Conservation (phyloP, 441 rosid genomes). For the Melianthus villosus region DNA sequence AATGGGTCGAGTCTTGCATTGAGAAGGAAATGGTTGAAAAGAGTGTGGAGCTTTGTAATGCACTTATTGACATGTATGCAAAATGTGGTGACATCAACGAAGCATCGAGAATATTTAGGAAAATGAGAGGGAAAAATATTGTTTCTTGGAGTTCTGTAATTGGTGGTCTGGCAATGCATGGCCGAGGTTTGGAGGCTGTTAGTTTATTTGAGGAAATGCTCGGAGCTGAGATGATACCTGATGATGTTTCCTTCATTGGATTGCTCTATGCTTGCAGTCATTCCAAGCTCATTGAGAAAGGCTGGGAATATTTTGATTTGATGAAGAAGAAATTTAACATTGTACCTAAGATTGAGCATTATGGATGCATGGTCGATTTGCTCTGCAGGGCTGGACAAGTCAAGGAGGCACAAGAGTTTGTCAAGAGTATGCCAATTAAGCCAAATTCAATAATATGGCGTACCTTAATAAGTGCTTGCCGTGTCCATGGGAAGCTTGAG, state of each 20-base stretch:
- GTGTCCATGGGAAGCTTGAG: conserved; percentile 16
- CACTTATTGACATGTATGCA: conserved; percentile 28
- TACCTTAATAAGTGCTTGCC: conserved; percentile 23
- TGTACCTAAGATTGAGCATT: conserved; percentile 30
- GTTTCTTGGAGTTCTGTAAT: conserved; percentile 32
- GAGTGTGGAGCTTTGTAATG: conserved; percentile 19
- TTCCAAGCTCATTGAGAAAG: conserved; percentile 25
- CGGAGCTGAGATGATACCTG: conserved; percentile 14
- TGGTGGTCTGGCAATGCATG: conserved; percentile 26
- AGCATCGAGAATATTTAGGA: conserved; percentile 17
- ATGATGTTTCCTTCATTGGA: conserved; percentile 20
- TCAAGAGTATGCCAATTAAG: conserved; percentile 19
- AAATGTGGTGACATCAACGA: conserved; percentile 26
- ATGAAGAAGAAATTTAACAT: conserved; percentile 14
- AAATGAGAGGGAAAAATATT: conserved; percentile 13
- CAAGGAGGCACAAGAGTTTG: conserved; percentile 22
- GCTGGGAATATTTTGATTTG: conserved; percentile 12
- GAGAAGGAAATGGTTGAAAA: conserved; percentile 14
- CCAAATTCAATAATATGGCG: conserved; percentile 25
- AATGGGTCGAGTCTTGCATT: conserved; percentile 20
- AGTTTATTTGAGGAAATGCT: conserved; percentile 21
- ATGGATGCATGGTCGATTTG: conserved; percentile 37
- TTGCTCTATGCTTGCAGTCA: conserved; percentile 30
- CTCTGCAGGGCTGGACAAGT: conserved; percentile 33
- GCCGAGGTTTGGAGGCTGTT: conserved; percentile 22